Percentiles rank a stretch among this genome's conserved stretches.
phyloP scores from a whole-genome alignment of 495 filamentous ascomycete genomes.

The Talaromyces ruber region DNA sequence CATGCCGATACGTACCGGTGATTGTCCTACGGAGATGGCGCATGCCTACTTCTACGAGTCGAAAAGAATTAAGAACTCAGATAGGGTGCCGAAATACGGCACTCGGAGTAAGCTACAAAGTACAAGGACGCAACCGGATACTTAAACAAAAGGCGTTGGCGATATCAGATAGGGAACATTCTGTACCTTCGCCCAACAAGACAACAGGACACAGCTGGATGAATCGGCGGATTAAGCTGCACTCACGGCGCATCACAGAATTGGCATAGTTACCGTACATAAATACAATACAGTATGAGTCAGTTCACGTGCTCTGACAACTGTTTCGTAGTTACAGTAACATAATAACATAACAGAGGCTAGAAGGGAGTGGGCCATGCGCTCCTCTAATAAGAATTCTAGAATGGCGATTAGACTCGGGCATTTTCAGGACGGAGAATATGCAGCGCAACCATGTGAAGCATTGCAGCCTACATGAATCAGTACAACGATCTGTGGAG shows the following conservation, averaged over 20 bases:
- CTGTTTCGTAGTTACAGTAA: not conserved
- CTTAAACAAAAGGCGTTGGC: not conserved
- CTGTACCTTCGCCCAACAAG: not conserved
- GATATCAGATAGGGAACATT: not conserved
- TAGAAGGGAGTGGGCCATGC: not conserved
- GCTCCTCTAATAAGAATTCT: not conserved
- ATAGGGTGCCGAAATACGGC: not conserved
- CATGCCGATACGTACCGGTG: not conserved
- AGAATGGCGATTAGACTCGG: not conserved
- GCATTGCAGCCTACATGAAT: too few relatives aligned
- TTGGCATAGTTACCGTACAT: not conserved
- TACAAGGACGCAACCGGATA: not conserved
- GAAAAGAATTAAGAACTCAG: not conserved
- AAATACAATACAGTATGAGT: not conserved
- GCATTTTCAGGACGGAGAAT: not conserved
- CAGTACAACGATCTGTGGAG: not conserved
- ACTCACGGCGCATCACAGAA: not conserved
- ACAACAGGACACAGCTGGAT: not conserved
- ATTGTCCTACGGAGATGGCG: not conserved
- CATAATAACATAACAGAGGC: not conserved
- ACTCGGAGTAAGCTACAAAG: not conserved
- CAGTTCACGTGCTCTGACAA: not conserved
- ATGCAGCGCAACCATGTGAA: not conserved
- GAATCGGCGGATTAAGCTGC: not conserved
- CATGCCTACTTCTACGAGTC: not conserved